A percentile compares a stretch with the other conserved stretches of the same genome.
phyloP scores from a whole-genome alignment of 129 eudicot genomes.

The Flaveria trinervia region DNA sequence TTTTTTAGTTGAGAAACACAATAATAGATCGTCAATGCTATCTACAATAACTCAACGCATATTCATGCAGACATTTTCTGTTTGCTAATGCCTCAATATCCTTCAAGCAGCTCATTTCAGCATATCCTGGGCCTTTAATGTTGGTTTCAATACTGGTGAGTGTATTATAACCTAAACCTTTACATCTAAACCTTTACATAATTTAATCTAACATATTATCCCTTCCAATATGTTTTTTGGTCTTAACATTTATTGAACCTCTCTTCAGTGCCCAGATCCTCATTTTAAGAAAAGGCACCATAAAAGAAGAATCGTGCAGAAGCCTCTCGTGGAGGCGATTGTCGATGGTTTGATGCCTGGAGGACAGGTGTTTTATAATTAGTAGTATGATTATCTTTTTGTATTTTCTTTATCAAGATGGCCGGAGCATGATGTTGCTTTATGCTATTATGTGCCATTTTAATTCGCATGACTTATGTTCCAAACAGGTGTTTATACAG shows the following conservation, averaged over 20 bases:
- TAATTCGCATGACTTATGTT: background rate
- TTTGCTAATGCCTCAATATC: constrained; percentile 85
- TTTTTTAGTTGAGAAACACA: background rate
- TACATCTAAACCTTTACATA: constrained; percentile 6
- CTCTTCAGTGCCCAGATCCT: constrained; percentile 95
- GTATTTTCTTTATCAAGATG: background rate
- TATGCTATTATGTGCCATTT: background rate
- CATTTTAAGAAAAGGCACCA: constrained; percentile 88
- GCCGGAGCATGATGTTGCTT: background rate
- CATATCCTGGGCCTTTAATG: constrained; percentile 92
- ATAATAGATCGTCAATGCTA: background rate
- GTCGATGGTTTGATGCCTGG: constrained; percentile 56
- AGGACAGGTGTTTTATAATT: constrained; percentile 59
- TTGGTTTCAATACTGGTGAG: constrained; percentile 87
- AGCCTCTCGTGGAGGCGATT: constrained; percentile 86
- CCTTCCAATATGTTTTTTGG: background rate
- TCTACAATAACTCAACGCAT: constrained; percentile 28
- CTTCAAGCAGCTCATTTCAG: constrained; percentile 72
- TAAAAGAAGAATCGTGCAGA: constrained; percentile 91
- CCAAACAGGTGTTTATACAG: constrained; percentile 75
- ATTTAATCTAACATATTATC: constrained; percentile 4
- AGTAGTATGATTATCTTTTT: background rate
- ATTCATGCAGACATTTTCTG: constrained; percentile 73
- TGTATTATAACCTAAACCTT: constrained; percentile 16
- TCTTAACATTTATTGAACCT: constrained; percentile 1